Conservation (phyloP, 2,329 filamentous ascomycete genomes). For the Bimuria novae-zelandiae region DNA sequence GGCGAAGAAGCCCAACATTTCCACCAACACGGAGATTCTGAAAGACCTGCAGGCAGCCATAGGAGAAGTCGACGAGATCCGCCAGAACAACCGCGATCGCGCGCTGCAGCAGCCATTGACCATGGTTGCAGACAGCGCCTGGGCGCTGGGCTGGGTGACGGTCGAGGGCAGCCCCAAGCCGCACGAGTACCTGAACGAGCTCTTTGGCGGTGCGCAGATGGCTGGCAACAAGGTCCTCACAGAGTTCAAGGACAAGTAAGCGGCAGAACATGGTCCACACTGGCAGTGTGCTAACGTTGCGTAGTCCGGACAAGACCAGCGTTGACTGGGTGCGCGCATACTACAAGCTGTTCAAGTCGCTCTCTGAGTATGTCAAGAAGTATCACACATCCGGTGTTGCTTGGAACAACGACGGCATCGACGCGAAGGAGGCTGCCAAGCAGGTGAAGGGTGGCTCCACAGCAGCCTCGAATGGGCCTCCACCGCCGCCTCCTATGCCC, state of each 20-base stretch:
- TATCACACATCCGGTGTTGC: conserved; percentile 78
- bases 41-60: conserved; percentile 86
- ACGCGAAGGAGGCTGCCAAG: conserved; percentile 72
- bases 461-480: conserved; percentile 68
- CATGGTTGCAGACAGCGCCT: conserved; percentile 87
- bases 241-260: conserved; percentile 81
- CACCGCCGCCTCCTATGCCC: conserved; percentile 62
- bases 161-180: conserved; percentile 72
- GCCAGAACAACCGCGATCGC: conserved; percentile 78
- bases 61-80: conserved; percentile 76
- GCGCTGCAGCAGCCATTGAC: conserved; percentile 80
- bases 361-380: conserved; percentile 82
- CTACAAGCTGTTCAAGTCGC: conserved; percentile 84
- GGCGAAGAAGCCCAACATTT: conserved; percentile 85
- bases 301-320: conserved; percentile 70
- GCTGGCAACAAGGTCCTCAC: conserved; percentile 94
- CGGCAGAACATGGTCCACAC: neutral
- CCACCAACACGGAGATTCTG: conserved; percentile 74
- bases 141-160: conserved; percentile 87
- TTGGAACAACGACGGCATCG: conserved; percentile 81
- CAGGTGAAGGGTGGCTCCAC: conserved; percentile 54
- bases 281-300: conserved; percentile 19
- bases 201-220: conserved; percentile 83
- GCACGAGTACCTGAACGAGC: conserved; percentile 82
- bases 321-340: conserved; percentile 92